phyloP scores from a whole-genome alignment of 331 rosid genomes.

The Stylosanthes scabra region DNA sequence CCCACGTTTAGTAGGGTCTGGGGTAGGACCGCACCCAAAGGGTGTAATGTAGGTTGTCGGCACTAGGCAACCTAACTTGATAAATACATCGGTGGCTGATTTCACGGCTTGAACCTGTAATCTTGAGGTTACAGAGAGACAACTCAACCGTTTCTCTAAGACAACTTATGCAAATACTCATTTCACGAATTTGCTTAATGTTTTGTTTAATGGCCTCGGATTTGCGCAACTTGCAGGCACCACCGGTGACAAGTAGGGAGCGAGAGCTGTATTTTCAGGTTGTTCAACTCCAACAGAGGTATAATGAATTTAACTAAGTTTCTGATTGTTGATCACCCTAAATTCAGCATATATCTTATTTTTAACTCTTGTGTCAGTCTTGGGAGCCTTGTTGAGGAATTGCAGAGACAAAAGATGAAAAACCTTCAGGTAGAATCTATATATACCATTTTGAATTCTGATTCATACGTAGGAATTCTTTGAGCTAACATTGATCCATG shows the following conservation, averaged over 20 bases:
- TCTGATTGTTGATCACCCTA: slow-evolving; percentile 20
- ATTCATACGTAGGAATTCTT: not conserved
- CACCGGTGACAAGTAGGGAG: slow-evolving; percentile 64
- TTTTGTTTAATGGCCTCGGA: slow-evolving; percentile 31
- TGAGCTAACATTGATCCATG: slow-evolving; percentile 11
- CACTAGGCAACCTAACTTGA: too few relatives aligned
- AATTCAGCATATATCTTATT: slow-evolving; percentile 32
- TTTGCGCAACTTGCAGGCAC: slow-evolving; percentile 56
- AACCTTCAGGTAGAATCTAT: slow-evolving; percentile 65
- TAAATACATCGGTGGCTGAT: too few relatives aligned
- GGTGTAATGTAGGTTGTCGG: too few relatives aligned
- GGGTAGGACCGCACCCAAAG: too few relatives aligned
- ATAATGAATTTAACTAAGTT: slow-evolving; percentile 40
- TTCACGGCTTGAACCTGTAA: too few relatives aligned
- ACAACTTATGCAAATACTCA: not conserved
- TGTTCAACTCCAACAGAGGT: slow-evolving; percentile 83
- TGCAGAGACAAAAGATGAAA: slow-evolving; percentile 83
- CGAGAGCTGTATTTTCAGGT: slow-evolving; percentile 69
- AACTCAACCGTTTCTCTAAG: too few relatives aligned
- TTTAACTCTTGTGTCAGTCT: slow-evolving; percentile 58
- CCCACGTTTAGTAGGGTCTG: too few relatives aligned
- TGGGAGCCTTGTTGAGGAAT: slow-evolving; percentile 73
- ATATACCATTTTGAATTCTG: slow-evolving; percentile 12
- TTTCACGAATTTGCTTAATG: slow-evolving; percentile 14
- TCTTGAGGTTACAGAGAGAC: too few relatives aligned